A percentile compares a stretch with the other conserved stretches of the same genome.
Conservation (phyloP, 768 basidiomycete genomes). For the Boletus subparvulus region DNA sequence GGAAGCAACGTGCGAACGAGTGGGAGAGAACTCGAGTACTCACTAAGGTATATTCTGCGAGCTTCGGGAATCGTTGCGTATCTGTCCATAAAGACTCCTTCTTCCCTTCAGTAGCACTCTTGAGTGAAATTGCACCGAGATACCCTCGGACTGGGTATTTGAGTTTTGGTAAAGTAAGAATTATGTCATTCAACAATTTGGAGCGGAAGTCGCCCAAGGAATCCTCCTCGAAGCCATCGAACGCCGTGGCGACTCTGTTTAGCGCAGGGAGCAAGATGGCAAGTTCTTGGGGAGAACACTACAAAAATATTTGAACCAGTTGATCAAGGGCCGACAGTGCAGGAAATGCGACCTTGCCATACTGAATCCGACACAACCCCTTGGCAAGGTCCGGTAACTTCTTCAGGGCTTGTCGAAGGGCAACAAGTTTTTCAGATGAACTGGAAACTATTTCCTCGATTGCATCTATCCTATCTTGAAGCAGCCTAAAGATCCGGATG, state of each 20-base stretch:
- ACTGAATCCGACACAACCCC: conserved; percentile 86
- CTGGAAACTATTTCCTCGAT: conserved; percentile 77
- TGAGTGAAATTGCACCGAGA: conserved; percentile 54
- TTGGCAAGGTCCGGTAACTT: conserved; percentile 84
- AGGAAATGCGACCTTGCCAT: conserved; percentile 68
- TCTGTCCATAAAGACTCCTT: conserved; percentile 72
- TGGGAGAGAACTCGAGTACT: conserved; percentile 21
- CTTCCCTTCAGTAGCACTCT: conserved; percentile 61
- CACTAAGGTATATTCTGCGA: conserved; percentile 64
- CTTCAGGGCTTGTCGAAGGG: conserved; percentile 66
- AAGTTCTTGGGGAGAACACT: conserved; percentile 87
- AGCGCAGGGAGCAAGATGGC: conserved; percentile 74
- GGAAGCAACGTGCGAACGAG: background rate
- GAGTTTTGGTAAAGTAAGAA: conserved; percentile 67
- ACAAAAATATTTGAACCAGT: background rate
- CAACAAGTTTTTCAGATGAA: conserved; percentile 58
- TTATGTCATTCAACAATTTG: conserved; percentile 64
- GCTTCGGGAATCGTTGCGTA: conserved; percentile 48
- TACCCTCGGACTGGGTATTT: conserved; percentile 53
- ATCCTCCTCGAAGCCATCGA: conserved; percentile 45
- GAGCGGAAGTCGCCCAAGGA: conserved; percentile 61
- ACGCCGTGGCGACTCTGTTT: conserved; percentile 63
- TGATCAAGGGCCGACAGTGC: background rate
- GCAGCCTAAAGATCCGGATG: conserved; percentile 45
- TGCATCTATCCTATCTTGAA: conserved; percentile 78